Evolutionary conservation across 2,329 filamentous ascomycete genomes (phyloP), one percentile per base, ranked within the genome.

Genomic region (Diatrype stigma): DNA sequence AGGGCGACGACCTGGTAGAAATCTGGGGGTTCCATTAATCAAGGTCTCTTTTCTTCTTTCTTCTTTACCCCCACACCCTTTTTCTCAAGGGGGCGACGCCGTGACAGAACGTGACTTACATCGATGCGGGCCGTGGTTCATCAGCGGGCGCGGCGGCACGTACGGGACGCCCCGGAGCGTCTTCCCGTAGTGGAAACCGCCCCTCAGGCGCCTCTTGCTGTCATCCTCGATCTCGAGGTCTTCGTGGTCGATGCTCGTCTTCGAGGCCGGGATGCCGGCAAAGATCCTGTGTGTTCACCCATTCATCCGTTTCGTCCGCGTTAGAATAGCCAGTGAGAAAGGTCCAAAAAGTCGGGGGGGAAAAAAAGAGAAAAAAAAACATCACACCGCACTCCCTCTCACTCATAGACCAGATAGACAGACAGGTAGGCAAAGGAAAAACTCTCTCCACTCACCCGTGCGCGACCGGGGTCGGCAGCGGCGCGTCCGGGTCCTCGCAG

Each of bases 61-160:
- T n/a, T n/a, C n/a, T n/a, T n/a, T n/a, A n/a, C n/a, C n/a, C n/a
- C n/a, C n/a, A n/a, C n/a, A n/a, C n/a, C n/a, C n/a, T n/a, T n/a
- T n/a, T n/a, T n/a, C n/a, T n/a, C n/a, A n/a, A 30, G 26, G 26
- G 26, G 26, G 5, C 10, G 26, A 30, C 26, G 10, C 10, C 26
- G 26, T 10, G 26, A 30, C 26, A 10, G 6, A 16, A 16, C 34
- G 14, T 6, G 1, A 60, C 70, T 65, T 60, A 73, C 71, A 82
- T 50, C 78, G 67, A 61, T 81, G 77, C 21, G 70, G 68, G 0
- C 78, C 78, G 56, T 80, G 73, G 23, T 78, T 78, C 48, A 76
- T 58, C 32, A 78, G 62, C 17, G 77, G 76, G 12, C 69, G 62
- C 1, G 78, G 76, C 0, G 72, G 66, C 3, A 73, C 66, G 53